Evolutionary conservation across 208 protist genomes (phyloP).

Genomic region (Trypanosomatidae sp.): DNA sequence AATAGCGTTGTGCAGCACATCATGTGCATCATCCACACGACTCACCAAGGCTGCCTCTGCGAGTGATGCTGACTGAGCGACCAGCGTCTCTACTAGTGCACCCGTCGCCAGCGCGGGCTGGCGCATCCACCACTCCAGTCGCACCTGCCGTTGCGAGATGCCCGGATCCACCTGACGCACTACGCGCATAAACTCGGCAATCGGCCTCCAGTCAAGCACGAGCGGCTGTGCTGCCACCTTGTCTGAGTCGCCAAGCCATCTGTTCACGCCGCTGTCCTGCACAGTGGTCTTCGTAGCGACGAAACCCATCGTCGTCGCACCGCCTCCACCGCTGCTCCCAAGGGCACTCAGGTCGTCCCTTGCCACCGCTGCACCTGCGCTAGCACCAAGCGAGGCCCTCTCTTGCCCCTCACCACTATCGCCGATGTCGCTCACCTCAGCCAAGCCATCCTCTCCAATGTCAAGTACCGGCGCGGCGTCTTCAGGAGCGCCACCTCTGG

Average conservation of each 20-base stretch:
- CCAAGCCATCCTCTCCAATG: neutral
- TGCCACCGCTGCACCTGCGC: neutral
- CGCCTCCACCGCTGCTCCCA: neutral
- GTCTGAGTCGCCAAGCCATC: neutral
- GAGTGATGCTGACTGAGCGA: neutral
- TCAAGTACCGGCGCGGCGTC: neutral
- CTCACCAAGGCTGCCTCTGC: neutral
- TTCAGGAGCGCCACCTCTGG: neutral
- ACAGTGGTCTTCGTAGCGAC: neutral
- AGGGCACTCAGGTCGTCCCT: neutral
- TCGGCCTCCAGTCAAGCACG: conserved; percentile 24
- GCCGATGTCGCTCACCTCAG: neutral
- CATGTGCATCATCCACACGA: neutral
- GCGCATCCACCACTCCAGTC: conserved; percentile 7
- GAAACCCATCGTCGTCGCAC: neutral
- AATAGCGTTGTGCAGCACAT: conserved; percentile 9
- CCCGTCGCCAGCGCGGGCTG: neutral
- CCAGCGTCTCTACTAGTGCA: neutral
- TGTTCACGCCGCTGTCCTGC: neutral
- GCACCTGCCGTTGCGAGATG: conserved; percentile 6
- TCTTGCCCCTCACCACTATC: neutral
- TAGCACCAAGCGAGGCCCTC: neutral
- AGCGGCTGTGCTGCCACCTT: neutral
- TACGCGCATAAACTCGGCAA: conserved; percentile 6
- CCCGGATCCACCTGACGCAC: conserved; percentile 19